Evolutionary conservation across 179 eudicot genomes (phyloP).

Genomic region (Beta corolliflora): DNA sequence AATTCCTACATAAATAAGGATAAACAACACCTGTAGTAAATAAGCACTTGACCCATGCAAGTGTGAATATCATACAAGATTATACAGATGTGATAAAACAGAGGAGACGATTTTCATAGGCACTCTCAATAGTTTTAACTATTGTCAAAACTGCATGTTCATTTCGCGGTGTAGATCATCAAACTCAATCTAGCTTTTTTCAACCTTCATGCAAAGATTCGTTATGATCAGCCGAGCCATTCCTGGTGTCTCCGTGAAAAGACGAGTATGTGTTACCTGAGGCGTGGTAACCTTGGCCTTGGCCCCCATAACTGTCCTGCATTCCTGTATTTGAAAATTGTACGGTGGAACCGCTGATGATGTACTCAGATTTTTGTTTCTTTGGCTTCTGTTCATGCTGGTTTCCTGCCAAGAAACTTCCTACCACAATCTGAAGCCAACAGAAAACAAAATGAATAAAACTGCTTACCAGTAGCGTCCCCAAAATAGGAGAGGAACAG

Average conservation of each 20-base stretch:
- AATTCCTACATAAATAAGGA: constrained; percentile 32
- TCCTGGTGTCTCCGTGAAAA: constrained; percentile 35
- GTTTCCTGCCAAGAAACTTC: constrained; percentile 80
- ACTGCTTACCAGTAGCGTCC: too few species aligned
- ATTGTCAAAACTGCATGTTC: neutral
- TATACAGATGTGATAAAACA: constrained; percentile 24
- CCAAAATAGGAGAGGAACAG: too few species aligned
- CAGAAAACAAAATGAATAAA: neutral
- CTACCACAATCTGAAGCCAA: constrained; percentile 70
- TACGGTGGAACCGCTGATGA: constrained; percentile 32
- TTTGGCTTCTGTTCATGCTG: constrained; percentile 75
- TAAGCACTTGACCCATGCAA: constrained; percentile 6
- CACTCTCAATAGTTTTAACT: constrained; percentile 5
- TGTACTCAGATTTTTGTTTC: constrained; percentile 61
- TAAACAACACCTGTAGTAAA: constrained; percentile 9
- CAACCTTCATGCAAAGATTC: constrained; percentile 31
- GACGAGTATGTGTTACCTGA: constrained; percentile 35
- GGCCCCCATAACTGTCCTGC: constrained; percentile 34
- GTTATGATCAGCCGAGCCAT: constrained; percentile 29
- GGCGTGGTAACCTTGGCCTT: constrained; percentile 25
- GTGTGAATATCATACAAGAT: neutral
- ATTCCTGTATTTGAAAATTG: constrained; percentile 33
- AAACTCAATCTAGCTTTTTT: neutral
- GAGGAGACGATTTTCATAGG: neutral
- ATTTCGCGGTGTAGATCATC: neutral